Evolutionary conservation across 192 early-diverging fungal genomes (phyloP), one percentile per base, ranked within the genome.

Genomic region (Chytriomyces confervae): DNA sequence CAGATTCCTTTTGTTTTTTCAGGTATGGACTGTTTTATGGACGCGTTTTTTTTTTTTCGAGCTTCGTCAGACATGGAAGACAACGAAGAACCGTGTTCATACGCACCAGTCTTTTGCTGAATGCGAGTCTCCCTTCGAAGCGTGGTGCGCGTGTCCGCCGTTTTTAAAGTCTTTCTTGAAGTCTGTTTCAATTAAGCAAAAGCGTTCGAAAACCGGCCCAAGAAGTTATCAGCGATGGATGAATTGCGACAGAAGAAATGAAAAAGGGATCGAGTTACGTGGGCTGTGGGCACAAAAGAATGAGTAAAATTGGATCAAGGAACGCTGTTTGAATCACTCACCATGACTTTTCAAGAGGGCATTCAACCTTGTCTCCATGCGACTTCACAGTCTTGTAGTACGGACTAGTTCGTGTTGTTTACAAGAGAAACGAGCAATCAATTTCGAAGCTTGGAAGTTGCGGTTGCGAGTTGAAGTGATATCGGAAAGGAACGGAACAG

Each of bases 141-240:
- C 69, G 27, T 72, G 69, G 36, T 57, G 69, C 4, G 67, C 23
- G 11, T 69, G 67, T 45, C 50, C 13, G 18, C 27, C 24, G 20
- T 29, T 72, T 72, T 72, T 27, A 43, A 72, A 72, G 45, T 72
- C 69, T 49, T 72, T 57, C 27, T 72, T 72, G 20, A 72, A 72
- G 57, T 50, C 69, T 72, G 23, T 36, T 36, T 36, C 36, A 36
- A 2, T 36, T 4, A 1, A 36, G 36, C 36, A 4, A 36, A 36
- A 1, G 36, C 0, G 36, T 36, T 36, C 36, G 36, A 36, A n/a
- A 66, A 66, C 36, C 36, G 36, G 36, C 36, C 36, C 0, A 36
- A 36, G 36, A 36, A 36, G 36, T 36, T 4, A 36, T 36, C 36
- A 36, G 36, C 36, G 36, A 36, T 36, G 36, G 36, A 36, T 36